A percentile compares a stretch with the other conserved stretches of the same genome.
These are phyloP conservation scores for Nepenthes gracilis DNA, from an alignment of 148 eudicot genomes.

Conservation along the genomic window DNA sequence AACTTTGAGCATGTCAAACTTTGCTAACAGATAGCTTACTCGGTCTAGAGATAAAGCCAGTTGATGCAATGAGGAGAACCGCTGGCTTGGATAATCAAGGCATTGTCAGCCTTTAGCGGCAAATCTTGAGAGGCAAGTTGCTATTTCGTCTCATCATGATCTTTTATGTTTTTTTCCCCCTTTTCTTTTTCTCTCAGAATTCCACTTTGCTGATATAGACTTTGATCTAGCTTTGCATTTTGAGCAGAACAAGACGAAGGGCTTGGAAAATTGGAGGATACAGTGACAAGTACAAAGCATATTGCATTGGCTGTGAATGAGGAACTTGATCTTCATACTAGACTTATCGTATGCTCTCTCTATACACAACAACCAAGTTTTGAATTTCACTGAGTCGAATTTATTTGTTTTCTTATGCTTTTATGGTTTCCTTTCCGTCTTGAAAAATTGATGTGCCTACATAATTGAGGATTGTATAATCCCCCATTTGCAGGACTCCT, in stretches of 20 bases:
- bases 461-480: too few species aligned
- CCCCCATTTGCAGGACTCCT: too few species aligned
- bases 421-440: neutral
- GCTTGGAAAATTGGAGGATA: constrained; percentile 79
- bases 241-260: constrained; percentile 94
- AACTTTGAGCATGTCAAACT: constrained; percentile 80
- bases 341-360: too few species aligned
- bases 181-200: constrained; percentile 1
- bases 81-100: constrained; percentile 72
- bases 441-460: too few species aligned
- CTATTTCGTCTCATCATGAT: neutral
- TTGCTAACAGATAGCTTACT: constrained; percentile 79
- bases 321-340: too few species aligned
- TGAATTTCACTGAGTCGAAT: too few species aligned
- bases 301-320: too few species aligned
- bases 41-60: constrained; percentile 69
- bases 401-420: too few species aligned
- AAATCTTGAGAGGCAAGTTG: constrained; percentile 78
- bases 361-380: too few species aligned
- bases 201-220: neutral
- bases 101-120: constrained; percentile 77
- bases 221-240: constrained; percentile 8
- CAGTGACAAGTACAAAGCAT: constrained; percentile 83
- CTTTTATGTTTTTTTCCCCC: neutral
- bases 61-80: constrained; percentile 65